Base-by-base conservation (phyloP, 495 filamentous ascomycete species). In the Durotheca rogersii region DNA sequence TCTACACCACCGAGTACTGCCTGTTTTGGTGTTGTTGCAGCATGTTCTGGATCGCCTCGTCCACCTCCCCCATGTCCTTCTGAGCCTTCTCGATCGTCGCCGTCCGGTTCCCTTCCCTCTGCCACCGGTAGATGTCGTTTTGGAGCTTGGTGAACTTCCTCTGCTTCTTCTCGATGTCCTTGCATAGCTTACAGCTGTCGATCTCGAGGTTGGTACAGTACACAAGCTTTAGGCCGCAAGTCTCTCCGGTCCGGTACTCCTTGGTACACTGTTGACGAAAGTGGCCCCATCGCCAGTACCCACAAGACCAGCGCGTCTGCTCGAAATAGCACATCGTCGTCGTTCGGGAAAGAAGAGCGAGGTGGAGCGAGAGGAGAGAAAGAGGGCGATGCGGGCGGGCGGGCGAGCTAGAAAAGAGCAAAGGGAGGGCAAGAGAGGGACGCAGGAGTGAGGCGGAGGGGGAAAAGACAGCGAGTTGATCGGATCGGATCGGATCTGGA, bases 201-300 rank as follows among this genome's bases (percentile, higher is more conserved):
- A 53, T 56, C 56, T 80, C 61, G 63, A 79, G 68, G 55, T 79
- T 62, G 67, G 88, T 81, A 72, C 84, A 67, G 73, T 82, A 82
- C 66, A 96, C 85, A 64, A 96, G 83, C 75, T 86, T 93, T 77
- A 96, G 90, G 61, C 93, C 93, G 72, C 93, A 98, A 32, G 93
- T 97, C 79, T 98, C 93, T 65, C 93, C 93, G 39, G 86, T 96
- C 60, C 94, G 89, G 75, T 97, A 96, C 64, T 98, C 93, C 71
- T 86, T 87, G 67, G 87, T 84, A 82, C 94, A 98, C 58, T 96
- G 93, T 70, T 91, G 81, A 53, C 88, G 84, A 79, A 97, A 96
- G 69, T 84, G 84, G 58, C 88, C 88, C 93, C 94, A 98, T 71
- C 91, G 92, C 83, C 84, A 96, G 78, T 93, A 92, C 62, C 85